Conservation (phyloP, 805 yeast genomes). For the Candida ortonii region DNA sequence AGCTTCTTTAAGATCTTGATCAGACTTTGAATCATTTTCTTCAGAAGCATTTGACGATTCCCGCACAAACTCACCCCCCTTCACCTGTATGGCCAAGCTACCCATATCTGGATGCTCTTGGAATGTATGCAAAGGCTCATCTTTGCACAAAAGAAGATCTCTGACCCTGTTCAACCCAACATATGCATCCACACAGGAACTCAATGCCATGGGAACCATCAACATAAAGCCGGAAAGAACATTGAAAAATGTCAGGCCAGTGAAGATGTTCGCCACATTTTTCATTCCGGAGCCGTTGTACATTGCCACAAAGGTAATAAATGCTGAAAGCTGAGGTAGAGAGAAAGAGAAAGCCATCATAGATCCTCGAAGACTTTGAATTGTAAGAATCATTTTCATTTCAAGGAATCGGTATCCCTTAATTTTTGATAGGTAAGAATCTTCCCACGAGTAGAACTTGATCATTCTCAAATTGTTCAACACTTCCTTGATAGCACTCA, state of each 20-base stretch:
- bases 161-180: slow-evolving; percentile 59
- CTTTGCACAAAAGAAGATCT: slow-evolving; percentile 40
- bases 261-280: slow-evolving; percentile 59
- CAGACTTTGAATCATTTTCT: neutral
- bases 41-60: slow-evolving; percentile 36
- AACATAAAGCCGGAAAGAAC: slow-evolving; percentile 57
- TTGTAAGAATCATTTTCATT: slow-evolving; percentile 50
- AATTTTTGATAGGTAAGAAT: slow-evolving; percentile 61
- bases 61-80: slow-evolving; percentile 66
- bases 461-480: slow-evolving; percentile 73
- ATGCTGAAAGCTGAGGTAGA: slow-evolving; percentile 62
- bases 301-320: slow-evolving; percentile 48
- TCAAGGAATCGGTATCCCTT: slow-evolving; percentile 56
- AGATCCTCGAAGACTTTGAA: slow-evolving; percentile 61
- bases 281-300: slow-evolving; percentile 35
- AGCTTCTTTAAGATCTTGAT: slow-evolving; percentile 34
- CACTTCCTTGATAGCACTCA: slow-evolving; percentile 71
- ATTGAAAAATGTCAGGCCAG: slow-evolving; percentile 65
- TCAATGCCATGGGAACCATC: slow-evolving; percentile 64
- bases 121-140: slow-evolving; percentile 7
- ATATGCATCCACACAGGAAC: slow-evolving; percentile 62
- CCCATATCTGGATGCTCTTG: slow-evolving; percentile 4
- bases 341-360: slow-evolving; percentile 58
- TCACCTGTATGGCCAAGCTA: slow-evolving; percentile 45
- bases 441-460: slow-evolving; percentile 88